Conservation (phyloP, 2,329 filamentous ascomycete species). For the Fusarium sp. region DNA sequence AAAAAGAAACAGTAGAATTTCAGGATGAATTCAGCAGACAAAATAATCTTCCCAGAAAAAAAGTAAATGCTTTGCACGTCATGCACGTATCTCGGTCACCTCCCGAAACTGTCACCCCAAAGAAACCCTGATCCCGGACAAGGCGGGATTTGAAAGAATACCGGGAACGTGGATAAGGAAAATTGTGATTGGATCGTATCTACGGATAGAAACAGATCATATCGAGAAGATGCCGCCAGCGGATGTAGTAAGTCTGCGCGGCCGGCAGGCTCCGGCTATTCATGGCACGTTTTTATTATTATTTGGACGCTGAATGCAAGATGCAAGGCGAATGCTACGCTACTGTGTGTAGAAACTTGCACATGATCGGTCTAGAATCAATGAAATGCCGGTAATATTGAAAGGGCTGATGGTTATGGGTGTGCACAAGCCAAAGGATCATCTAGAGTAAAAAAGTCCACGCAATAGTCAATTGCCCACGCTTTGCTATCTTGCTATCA, state of each 20-base stretch:
- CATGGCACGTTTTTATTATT: constrained; percentile 33
- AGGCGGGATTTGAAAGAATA: not conserved
- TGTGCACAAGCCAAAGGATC: no score
- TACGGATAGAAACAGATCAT: constrained; percentile 30
- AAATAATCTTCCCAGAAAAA: constrained; percentile 10
- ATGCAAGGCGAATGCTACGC: constrained; percentile 14
- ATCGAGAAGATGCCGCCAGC: not conserved
- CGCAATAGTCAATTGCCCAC: not conserved
- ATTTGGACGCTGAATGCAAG: not conserved
- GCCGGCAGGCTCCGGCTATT: constrained; percentile 34
- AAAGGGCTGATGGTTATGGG: constrained; percentile 5
- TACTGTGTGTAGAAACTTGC: constrained; percentile 10
- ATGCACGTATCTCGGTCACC: constrained; percentile 38
- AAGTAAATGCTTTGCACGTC: constrained; percentile 13
- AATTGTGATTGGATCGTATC: constrained; percentile 18
- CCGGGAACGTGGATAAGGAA: constrained; percentile 12
- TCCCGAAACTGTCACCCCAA: constrained; percentile 38
- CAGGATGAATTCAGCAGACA: constrained; percentile 1
- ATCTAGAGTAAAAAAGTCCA: not conserved
- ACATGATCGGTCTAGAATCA: constrained; percentile 34
- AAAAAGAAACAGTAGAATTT: not conserved
- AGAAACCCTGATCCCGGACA: constrained; percentile 15
- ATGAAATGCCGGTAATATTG: constrained; percentile 20
- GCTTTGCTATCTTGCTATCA: constrained; percentile 12
- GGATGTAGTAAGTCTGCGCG: constrained; percentile 21